Evolutionary conservation across 2,329 filamentous ascomycete genomes (phyloP).

Genomic region (Apiospora saccharicola): DNA sequence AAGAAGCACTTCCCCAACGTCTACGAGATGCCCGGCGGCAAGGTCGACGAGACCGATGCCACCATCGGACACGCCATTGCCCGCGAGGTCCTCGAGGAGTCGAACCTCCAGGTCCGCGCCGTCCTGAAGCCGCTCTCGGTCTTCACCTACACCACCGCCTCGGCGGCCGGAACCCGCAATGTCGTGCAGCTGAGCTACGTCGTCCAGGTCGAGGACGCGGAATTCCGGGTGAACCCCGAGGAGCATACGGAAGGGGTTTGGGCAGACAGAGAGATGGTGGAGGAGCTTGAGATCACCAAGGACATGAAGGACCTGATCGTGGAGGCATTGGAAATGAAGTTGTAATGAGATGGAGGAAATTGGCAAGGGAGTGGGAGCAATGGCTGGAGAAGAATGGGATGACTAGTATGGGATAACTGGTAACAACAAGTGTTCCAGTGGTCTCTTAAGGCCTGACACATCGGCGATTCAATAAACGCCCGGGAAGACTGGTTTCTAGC

Average conservation of each 20-base stretch:
- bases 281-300: no score
- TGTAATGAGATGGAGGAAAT: no score
- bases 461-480: no score
- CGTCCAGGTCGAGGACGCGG: background rate
- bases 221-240: background rate
- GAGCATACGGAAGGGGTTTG: background rate
- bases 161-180: background rate
- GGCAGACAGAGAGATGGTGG: no score
- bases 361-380: no score
- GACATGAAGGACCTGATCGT: no score
- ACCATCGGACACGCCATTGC: background rate
- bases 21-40: background rate
- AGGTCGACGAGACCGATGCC: background rate
- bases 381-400: no score
- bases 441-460: no score
- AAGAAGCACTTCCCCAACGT: background rate
- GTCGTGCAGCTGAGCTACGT: background rate
- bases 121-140: background rate
- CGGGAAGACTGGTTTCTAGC: no score
- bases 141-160: background rate
- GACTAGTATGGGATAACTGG: no score
- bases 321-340: no score
- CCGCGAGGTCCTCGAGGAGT: background rate
- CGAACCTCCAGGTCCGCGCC: background rate
- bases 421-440: no score